phyloP scores from a whole-genome alignment of 2,329 filamentous ascomycete genomes.

The Talaromyces amestolkiae region DNA sequence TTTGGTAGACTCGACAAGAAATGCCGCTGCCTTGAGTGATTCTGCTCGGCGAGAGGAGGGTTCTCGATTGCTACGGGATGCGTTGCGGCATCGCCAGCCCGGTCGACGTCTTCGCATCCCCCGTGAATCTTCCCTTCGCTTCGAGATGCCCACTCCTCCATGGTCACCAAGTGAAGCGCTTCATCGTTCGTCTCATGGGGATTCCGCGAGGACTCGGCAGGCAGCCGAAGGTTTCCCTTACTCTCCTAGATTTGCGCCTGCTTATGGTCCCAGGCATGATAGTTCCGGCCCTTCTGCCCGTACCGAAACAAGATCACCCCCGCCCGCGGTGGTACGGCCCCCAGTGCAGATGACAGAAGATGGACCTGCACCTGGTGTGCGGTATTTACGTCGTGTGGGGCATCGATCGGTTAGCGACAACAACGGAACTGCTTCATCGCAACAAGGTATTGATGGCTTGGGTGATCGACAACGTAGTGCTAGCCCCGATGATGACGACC shows the following conservation, averaged over 20 bases:
- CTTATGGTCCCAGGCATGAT: conserved; percentile 32
- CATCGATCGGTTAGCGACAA: conserved; percentile 32
- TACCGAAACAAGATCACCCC: conserved; percentile 18
- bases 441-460: conserved; percentile 62
- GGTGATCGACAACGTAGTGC: conserved; percentile 81
- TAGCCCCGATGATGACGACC: conserved; percentile 57
- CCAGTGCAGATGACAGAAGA: conserved; percentile 22
- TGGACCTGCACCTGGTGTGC: conserved; percentile 20
- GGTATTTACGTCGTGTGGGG: conserved; percentile 35
- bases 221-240: conserved; percentile 29
- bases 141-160: conserved; percentile 31
- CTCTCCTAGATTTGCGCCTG: conserved; percentile 47
- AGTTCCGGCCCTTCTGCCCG: conserved; percentile 26
- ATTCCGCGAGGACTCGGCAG: conserved; percentile 21
- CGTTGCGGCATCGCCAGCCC: conserved; percentile 33
- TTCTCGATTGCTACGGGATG: conserved; percentile 35
- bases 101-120: conserved; percentile 37
- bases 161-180: conserved; percentile 29
- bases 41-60: conserved; percentile 35
- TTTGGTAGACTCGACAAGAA: conserved; percentile 13
- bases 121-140: conserved; percentile 34
- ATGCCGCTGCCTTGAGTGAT: conserved; percentile 20
- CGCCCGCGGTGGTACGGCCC: conserved; percentile 25
- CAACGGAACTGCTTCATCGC: conserved; percentile 23
- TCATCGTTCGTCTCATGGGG: conserved; percentile 25